Conservation (phyloP, 1,139 yeast genomes). For the Scheffersomyces segobiensis region DNA sequence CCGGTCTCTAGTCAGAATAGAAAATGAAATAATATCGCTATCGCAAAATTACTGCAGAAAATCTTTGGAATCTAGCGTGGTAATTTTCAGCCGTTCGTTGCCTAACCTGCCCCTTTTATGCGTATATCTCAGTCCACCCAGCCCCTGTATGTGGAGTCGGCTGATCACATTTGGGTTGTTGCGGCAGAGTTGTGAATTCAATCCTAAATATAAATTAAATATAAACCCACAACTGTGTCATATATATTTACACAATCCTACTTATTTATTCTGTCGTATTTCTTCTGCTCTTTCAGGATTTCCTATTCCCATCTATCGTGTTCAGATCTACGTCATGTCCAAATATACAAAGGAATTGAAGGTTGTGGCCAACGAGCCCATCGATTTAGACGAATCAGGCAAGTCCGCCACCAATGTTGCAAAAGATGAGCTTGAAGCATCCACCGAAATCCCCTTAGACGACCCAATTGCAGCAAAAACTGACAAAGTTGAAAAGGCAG, state of each 20-base stretch:
- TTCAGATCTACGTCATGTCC: neutral
- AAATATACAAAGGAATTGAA: constrained; percentile 17
- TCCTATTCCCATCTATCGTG: neutral
- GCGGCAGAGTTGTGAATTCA: neutral
- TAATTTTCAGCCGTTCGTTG: neutral
- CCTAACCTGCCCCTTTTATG: neutral
- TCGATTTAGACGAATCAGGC: constrained; percentile 16
- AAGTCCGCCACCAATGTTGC: constrained; percentile 1
- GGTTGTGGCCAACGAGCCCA: constrained; percentile 38
- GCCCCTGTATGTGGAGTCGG: neutral
- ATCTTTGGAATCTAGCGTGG: too few relatives aligned
- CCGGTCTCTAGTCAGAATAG: too few relatives aligned
- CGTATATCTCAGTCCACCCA: neutral
- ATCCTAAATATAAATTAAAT: neutral
- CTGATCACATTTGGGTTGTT: neutral
- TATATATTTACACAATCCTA: too few relatives aligned
- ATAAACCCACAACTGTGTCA: neutral
- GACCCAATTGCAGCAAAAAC: constrained; percentile 1
- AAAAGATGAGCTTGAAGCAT: constrained; percentile 7
- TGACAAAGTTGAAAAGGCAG: neutral
- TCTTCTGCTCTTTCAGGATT: neutral
- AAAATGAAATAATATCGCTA: too few relatives aligned
- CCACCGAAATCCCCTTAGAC: constrained; percentile 4
- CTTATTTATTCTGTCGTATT: neutral
- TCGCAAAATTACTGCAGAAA: neutral